Percentiles rank a stretch among this genome's conserved stretches.
phyloP scores from a whole-genome alignment of 2,329 filamentous ascomycete genomes.

The Clarireedia paspali region DNA sequence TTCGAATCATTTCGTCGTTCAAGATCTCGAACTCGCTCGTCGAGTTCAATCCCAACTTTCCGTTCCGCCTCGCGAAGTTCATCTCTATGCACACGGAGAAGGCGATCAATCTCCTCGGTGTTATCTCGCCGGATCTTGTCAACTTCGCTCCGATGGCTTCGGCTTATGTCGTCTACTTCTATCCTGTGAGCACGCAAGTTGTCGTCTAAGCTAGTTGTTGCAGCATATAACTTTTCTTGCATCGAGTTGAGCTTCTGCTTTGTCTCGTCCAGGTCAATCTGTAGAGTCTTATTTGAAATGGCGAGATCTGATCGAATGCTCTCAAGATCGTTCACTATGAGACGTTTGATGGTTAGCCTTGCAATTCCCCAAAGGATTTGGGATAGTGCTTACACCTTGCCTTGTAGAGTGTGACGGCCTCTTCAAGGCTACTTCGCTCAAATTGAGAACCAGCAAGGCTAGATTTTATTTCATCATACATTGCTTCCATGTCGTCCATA shows the following conservation, averaged over 20 bases:
- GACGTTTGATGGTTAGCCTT: conserved; percentile 7
- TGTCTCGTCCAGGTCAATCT: conserved; percentile 59
- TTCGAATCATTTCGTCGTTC: conserved; percentile 35
- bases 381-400: conserved; percentile 36
- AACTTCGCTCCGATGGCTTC: conserved; percentile 47
- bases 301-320: conserved; percentile 25
- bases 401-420: conserved; percentile 68
- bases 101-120: conserved; percentile 47
- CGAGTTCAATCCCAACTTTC: conserved; percentile 43
- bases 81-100: conserved; percentile 56
- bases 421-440: conserved; percentile 63
- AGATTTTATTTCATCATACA: conserved; percentile 64
- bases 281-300: conserved; percentile 43
- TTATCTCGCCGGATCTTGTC: conserved; percentile 45
- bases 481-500: conserved; percentile 66
- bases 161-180: conserved; percentile 46
- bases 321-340: conserved; percentile 42
- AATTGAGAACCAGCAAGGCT: conserved; percentile 63
- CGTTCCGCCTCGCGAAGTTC: conserved; percentile 58
- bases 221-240: conserved; percentile 37
- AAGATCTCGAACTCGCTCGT: conserved; percentile 26
- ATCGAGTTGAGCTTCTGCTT: conserved; percentile 32
- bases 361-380: background rate
- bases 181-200: conserved; percentile 40
- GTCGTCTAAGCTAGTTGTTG: conserved; percentile 43